Conservation (phyloP, 306 rosid genomes). For the Cotoneaster glaucophyllus region DNA sequence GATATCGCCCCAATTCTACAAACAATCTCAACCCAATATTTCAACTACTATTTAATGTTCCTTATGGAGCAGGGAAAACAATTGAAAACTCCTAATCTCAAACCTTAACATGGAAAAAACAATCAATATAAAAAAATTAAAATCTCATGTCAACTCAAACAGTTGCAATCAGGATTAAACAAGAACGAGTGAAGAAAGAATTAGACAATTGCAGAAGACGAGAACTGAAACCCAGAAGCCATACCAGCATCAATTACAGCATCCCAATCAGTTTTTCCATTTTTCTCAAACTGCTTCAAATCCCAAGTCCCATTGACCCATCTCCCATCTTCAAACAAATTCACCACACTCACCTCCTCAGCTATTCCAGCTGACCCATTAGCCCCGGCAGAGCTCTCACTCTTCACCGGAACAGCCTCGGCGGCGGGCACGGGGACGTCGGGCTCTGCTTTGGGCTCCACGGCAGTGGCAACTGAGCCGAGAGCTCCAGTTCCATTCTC, state of each 20-base stretch:
- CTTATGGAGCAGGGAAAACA: background rate
- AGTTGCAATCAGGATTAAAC: background rate
- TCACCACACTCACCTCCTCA: slow-evolving; percentile 29
- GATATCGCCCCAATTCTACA: background rate
- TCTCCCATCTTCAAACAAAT: slow-evolving; percentile 48
- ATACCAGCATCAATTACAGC: slow-evolving; percentile 95
- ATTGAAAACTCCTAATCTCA: background rate
- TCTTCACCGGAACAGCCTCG: slow-evolving; percentile 14
- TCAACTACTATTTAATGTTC: background rate
- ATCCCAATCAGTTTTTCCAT: slow-evolving; percentile 82
- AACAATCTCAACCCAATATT: background rate
- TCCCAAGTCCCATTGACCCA: slow-evolving; percentile 97
- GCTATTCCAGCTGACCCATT: slow-evolving; percentile 48
- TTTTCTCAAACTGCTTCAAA: slow-evolving; percentile 76
- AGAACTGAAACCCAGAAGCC: slow-evolving; percentile 4
- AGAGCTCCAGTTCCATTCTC: slow-evolving; percentile 51
- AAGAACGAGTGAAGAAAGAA: background rate
- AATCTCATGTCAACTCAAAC: background rate
- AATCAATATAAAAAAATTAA: background rate
- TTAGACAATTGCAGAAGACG: background rate
- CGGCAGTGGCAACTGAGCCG: slow-evolving; percentile 26
- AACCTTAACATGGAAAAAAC: background rate
- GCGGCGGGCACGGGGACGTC: slow-evolving; percentile 26
- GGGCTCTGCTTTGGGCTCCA: slow-evolving; percentile 12
- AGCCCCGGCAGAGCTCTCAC: slow-evolving; percentile 25